Evolutionary conservation across 148 eudicot species (phyloP), one percentile per base, ranked within the genome.

Genomic region (Pharnaceum exiguum): DNA sequence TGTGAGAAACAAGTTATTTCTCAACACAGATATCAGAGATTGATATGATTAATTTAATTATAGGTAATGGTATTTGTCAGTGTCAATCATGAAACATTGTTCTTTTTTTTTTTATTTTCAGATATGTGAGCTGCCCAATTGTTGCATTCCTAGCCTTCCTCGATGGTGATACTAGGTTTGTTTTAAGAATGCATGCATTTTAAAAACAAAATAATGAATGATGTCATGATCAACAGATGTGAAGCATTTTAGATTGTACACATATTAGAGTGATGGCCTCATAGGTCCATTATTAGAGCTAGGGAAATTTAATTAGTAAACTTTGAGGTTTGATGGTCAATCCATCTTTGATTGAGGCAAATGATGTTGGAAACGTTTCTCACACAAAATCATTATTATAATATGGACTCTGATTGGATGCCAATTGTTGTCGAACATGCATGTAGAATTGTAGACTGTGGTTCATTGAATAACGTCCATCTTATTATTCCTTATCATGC

Each of bases 1-100:
- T 51, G 50, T 62, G 30, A 38, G 66, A 38, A 49, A 19, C 39
- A 62, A 28, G 58, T 15, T 38, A 43, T 42, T 37, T 43, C 59
- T 15, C 24, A 46, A 3, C 16, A 15, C 27, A 24, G 26, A 53
- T 2, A 25, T 28, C 28, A 56, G 52, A 59, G 28, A 9, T 62
- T 31, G 59, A 63, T 63, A 35, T 42, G 59, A 63, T 21, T 45
- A 1, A 7, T 22, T 31, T 44, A 29, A 4, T 30, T 44, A n/a
- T n/a, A n/a, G n/a, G n/a, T 59, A 45, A 45, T 33, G 32, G 11
- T 6, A 19, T 22, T 32, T 46, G 51, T 21, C 46, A 36, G 46
- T 46, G 51, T 21, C 46, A 36, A 59, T 31, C 23, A 12, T 46
- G 36, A 30, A 22, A n/a, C 38, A 31, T 13, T 15, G 23, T 53